A percentile compares a stretch with the other conserved stretches of the same genome.
phyloP scores from a whole-genome alignment of 495 filamentous ascomycete genomes.

The Neurospora sp. region DNA sequence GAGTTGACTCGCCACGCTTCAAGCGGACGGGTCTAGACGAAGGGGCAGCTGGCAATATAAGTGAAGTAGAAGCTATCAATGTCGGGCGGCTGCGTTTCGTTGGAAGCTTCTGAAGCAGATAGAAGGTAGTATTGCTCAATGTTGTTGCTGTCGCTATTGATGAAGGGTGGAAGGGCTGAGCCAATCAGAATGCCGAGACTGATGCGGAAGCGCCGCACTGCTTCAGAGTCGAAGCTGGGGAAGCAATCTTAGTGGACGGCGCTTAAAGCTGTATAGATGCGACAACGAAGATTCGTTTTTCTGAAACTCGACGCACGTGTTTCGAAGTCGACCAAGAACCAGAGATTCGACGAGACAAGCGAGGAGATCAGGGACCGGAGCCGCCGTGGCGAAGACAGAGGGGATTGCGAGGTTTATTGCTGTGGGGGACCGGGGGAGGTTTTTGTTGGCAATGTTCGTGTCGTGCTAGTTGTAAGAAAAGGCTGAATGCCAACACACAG shows the following conservation, averaged over 20 bases:
- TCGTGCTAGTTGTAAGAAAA: neutral
- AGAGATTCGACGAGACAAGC: constrained; percentile 1
- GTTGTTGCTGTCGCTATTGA: constrained; percentile 3
- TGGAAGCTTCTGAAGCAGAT: neutral
- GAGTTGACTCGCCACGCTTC: constrained; percentile 15
- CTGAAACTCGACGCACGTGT: neutral
- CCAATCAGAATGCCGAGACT: constrained; percentile 19
- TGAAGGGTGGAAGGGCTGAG: constrained; percentile 9
- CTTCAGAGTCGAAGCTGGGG: constrained; percentile 3
- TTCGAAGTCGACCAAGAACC: neutral
- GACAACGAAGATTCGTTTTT: constrained; percentile 14
- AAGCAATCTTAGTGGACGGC: constrained; percentile 19
- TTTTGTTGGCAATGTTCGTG: neutral
- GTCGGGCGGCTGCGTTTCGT: constrained; percentile 7
- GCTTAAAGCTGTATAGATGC: constrained; percentile 21
- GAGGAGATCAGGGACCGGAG: neutral
- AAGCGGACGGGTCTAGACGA: constrained; percentile 10
- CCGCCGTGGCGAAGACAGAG: neutral
- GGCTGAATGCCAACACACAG: neutral
- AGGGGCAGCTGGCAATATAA: constrained; percentile 17
- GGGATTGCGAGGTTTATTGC: neutral
- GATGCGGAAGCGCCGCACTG: constrained; percentile 26
- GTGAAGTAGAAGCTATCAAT: neutral
- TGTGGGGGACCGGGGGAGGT: neutral
- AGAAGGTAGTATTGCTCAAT: constrained; percentile 2